These are phyloP conservation scores for Lolium rigidum DNA, from an alignment of 176 grass and related monocot species.

Conservation along the genomic window DNA sequence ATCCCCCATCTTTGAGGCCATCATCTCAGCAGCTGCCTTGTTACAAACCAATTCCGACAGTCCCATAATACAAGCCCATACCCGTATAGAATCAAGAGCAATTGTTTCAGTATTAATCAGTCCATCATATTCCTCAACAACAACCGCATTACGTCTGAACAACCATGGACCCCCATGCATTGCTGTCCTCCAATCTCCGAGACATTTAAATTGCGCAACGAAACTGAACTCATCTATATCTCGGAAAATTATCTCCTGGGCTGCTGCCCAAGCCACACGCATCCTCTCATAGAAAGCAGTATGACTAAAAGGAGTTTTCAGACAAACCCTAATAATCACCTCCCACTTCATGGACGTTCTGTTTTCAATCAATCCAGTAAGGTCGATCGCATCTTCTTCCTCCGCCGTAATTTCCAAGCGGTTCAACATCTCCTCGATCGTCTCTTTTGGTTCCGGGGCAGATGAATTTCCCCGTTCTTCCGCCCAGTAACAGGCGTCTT, in stretches of 20 bases:
- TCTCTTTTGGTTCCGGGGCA: background rate
- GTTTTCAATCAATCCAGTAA: background rate
- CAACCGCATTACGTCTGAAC: background rate
- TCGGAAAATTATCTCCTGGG: background rate
- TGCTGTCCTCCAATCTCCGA: background rate
- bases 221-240: background rate
- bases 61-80: too few relatives aligned
- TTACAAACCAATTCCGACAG: too few relatives aligned
- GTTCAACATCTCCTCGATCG: background rate
- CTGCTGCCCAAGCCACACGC: background rate
- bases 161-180: background rate
- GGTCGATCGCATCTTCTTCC: background rate
- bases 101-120: background rate
- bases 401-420: background rate
- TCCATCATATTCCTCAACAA: background rate
- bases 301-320: background rate
- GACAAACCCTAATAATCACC: background rate
- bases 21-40: too few relatives aligned
- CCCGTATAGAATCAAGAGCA: background rate
- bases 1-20: too few relatives aligned
- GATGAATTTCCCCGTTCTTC: background rate
- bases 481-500: fast-evolving
- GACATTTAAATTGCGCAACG: background rate
- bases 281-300: background rate
- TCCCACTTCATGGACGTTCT: background rate